Evolutionary conservation across 2,329 filamentous ascomycete genomes (phyloP), one percentile per base, ranked within the genome.

Genomic region (Botryosphaeria agaves): DNA sequence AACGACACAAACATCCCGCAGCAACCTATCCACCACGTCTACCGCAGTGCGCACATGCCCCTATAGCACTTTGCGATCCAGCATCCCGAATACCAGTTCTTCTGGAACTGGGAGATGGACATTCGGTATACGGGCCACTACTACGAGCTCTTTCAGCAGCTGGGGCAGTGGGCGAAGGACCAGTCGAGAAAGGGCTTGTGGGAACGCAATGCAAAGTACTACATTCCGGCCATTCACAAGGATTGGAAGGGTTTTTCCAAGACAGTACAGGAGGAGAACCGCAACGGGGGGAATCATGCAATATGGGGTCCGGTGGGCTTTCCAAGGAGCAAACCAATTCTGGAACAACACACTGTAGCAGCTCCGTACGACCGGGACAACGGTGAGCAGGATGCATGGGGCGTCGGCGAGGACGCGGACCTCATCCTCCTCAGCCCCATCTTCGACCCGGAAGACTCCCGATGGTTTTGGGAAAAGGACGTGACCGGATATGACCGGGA

Each of bases 91-190:
- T 93, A 85, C 46, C 82, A 91, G 28, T 81, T 74, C 55, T 83
- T 84, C 53, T 93, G 84, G 84, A 81, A 92, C 41, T 91, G 84
- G 81, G 84, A 93, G 52, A 87, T 92, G 76, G 84, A 93, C 45
- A 72, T 85, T 26, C 75, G 83, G 18, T 92, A 91, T 51, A 89
- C 79, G 0, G 83, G 84, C 20, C 83, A 93, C 53, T 87, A 80
- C 58, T 84, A 84, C 52, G 76, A 85, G 45, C 64, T 87, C 9
- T 75, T 87, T 38, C 63, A 76, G 37, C 67, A 72, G 26, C 61
- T 82, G 8, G 64, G 64, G 9, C 57, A 62, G 27, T 87, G 78
- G 72, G 70, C 74, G 2, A 64, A 64, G 33, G 51, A 68, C 29
- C 78, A 87, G 46, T 70, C 74, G 2, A 69, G 78, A 17, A 67